Percentiles rank a stretch among this genome's conserved stretches.
Conservation (phyloP, 2,329 filamentous ascomycete species). For the Beauveria australis region DNA sequence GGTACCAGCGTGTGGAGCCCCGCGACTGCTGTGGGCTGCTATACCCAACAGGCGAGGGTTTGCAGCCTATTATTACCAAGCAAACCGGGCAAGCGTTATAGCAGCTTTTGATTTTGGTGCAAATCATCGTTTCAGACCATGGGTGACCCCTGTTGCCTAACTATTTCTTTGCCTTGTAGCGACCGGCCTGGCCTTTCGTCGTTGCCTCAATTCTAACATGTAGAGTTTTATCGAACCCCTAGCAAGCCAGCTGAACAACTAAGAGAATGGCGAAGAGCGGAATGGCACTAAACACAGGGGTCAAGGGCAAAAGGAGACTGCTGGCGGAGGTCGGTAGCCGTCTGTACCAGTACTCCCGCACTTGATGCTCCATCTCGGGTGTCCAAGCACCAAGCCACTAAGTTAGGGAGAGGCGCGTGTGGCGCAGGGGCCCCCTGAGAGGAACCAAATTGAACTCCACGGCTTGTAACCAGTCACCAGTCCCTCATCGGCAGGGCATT, state of each 20-base stretch:
- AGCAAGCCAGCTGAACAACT: background rate
- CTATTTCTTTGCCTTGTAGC: background rate
- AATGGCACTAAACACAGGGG: background rate
- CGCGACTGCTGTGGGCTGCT: background rate
- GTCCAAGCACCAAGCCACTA: background rate
- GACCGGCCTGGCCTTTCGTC: background rate
- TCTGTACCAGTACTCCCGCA: background rate
- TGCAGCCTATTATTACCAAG: background rate
- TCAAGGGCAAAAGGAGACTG: background rate
- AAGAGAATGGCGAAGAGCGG: background rate
- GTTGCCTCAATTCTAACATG: background rate
- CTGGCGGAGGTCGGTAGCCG: background rate
- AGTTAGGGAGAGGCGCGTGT: background rate
- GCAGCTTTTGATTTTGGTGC: background rate
- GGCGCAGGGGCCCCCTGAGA: slow-evolving; percentile 7
- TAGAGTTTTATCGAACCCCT: background rate
- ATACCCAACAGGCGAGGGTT: background rate
- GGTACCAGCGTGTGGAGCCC: background rate
- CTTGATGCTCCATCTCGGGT: background rate
- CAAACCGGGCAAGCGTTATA: background rate
- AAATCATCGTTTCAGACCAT: slow-evolving; percentile 7
- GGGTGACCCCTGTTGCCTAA: background rate
- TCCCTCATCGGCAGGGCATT: slow-evolving; percentile 63
- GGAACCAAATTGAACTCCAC: background rate
- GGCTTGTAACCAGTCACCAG: background rate